Evolutionary conservation across 192 early-diverging fungal genomes (phyloP), one percentile per base, ranked within the genome.

Genomic region (Chytriomyces sp.): DNA sequence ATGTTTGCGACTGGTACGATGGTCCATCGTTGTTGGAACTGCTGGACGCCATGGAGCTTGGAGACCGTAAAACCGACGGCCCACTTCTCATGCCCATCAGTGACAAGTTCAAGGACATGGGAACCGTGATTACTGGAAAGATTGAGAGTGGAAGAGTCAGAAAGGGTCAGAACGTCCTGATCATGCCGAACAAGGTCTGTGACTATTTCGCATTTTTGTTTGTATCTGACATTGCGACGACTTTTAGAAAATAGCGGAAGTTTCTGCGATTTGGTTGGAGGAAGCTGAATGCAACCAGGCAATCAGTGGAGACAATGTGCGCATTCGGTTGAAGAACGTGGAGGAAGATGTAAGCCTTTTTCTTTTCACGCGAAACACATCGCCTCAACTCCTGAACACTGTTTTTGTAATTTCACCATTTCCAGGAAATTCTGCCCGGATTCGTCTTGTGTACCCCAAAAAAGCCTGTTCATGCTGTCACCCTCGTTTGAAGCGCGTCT

Each of bases 61-160:
- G 91, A 5, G 95, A 97, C 73, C 91, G 97, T 80, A 96, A 97
- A 75, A 83, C 92, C 59, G 88, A 91, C 79, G 94, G 92, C 1
- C 96, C 97, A 18, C 82, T 99, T 72, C 91, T 97, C 82, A 92
- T 99, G 82, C 95, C 98, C 62, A 91, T 99, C 79, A 89, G 92
- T 74, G 97, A 97, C 81, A 98, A 96, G 80, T 95, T 94, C 88
- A 94, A 94, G 91, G 96, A 99, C 80, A 97, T 98, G 97, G 98
- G 98, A 69, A 97, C 95, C 2, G 83, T 99, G 48, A 88, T 98
- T 47, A 91, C 91, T 16, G 98, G 98, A 73, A 99, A 99, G 88
- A 89, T 99, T 70, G 98, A 99, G 83, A 93, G 94, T 45, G 98
- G 98, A 43, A 85, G 86, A 61, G 82, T 99, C 71, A 93, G 89